phyloP scores from a whole-genome alignment of 1,284 basidiomycete species.

The Farysia itapuensis region DNA sequence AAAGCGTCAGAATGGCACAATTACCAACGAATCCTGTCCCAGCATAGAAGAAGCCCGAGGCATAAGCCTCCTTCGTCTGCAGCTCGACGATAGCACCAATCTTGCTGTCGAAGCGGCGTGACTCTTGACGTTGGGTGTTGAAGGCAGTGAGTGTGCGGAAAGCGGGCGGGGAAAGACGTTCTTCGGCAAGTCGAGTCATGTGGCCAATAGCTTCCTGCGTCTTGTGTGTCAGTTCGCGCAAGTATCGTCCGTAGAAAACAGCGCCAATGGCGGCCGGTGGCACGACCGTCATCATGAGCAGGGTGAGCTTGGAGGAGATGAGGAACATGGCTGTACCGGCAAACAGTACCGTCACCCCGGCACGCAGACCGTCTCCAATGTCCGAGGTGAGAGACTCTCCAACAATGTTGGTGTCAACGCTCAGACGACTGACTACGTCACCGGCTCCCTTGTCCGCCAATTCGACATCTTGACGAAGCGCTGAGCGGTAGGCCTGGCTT shows the following conservation, averaged over 20 bases:
- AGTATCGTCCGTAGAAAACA: slow-evolving; percentile 91
- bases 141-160: slow-evolving; percentile 90
- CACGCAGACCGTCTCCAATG: slow-evolving; percentile 50
- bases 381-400: slow-evolving; percentile 75
- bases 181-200: slow-evolving; percentile 84
- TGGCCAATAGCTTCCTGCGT: slow-evolving; percentile 93
- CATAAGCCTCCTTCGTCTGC: slow-evolving; percentile 83
- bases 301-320: slow-evolving; percentile 83
- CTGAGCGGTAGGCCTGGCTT: slow-evolving; percentile 76
- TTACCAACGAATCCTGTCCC: slow-evolving; percentile 91
- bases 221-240: slow-evolving; percentile 84
- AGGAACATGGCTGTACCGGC: slow-evolving; percentile 93
- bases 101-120: slow-evolving; percentile 64
- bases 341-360: slow-evolving; percentile 46
- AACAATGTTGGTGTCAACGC: slow-evolving; percentile 88
- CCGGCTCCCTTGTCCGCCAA: slow-evolving; percentile 85
- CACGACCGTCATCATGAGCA: slow-evolving; percentile 89
- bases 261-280: slow-evolving; percentile 94
- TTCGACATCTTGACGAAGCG: slow-evolving; percentile 78
- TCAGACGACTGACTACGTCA: slow-evolving; percentile 87
- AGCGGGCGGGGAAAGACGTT: slow-evolving; percentile 76
- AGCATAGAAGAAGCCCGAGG: slow-evolving; percentile 86
- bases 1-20: slow-evolving; percentile 79
- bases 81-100: slow-evolving; percentile 74
- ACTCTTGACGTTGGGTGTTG: slow-evolving; percentile 75